A percentile compares a stretch with the other conserved stretches of the same genome.
Conservation (phyloP, 1,139 yeast species). For the Sugiyamaella novakii region DNA sequence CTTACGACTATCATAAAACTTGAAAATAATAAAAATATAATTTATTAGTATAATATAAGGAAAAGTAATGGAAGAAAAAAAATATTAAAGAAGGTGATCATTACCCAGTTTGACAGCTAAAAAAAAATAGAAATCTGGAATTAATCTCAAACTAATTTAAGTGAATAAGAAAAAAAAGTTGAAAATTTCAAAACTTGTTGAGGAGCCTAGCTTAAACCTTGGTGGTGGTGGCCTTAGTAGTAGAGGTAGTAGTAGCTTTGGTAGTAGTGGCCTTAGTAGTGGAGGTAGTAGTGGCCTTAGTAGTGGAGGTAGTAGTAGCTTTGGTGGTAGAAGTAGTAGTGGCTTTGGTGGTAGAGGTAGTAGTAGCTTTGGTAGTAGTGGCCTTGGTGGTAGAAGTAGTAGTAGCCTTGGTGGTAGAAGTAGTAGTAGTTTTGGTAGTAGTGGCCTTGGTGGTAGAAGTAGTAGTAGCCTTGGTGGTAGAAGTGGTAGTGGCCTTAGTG, state of each 20-base stretch:
- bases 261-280: neutral
- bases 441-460: neutral
- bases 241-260: neutral
- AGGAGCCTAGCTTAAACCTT: no score
- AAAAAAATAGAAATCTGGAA: no score
- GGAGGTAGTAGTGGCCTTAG: neutral
- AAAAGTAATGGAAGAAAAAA: no score
- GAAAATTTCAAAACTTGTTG: no score
- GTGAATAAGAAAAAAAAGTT: no score
- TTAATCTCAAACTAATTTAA: no score
- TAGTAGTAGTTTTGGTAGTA: neutral
- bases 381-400: neutral
- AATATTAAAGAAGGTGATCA: no score
- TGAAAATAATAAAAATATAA: no score
- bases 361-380: neutral
- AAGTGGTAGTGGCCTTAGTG: neutral
- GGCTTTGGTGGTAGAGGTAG: neutral
- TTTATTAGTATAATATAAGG: no score
- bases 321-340: neutral
- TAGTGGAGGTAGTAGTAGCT: neutral
- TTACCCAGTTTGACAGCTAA: no score
- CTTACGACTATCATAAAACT: no score
- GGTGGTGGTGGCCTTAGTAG: conserved; percentile 1
- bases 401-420: neutral
- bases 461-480: neutral